phyloP scores from a whole-genome alignment of 2,329 filamentous ascomycete species.

The Colletotrichum ledebouriae region DNA sequence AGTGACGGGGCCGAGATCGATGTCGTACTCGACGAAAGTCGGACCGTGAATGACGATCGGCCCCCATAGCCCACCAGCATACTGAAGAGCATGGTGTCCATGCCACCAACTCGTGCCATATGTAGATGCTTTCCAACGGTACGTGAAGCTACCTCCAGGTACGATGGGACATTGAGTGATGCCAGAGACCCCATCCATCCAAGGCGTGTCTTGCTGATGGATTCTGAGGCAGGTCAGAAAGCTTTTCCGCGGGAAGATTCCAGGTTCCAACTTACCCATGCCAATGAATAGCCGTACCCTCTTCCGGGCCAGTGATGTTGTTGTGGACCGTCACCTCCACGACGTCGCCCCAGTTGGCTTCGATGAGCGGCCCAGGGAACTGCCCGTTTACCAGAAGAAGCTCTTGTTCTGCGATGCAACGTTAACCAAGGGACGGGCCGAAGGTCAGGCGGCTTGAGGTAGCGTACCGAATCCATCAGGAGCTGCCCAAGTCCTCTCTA shows the following conservation, averaged over 20 bases:
- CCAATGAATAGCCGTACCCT: slow-evolving; percentile 40
- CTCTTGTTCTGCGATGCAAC: slow-evolving; percentile 16
- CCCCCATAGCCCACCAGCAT: slow-evolving; percentile 69
- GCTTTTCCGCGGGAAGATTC: accelerated
- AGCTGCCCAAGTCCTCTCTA: slow-evolving; percentile 22
- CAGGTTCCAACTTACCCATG: slow-evolving; percentile 27
- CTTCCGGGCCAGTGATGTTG: slow-evolving; percentile 39
- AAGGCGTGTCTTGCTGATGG: slow-evolving; percentile 32
- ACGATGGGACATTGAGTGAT: slow-evolving; percentile 65
- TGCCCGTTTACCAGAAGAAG: slow-evolving; percentile 30
- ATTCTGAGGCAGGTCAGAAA: slow-evolving; percentile 15
- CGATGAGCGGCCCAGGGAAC: slow-evolving; percentile 32
- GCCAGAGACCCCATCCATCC: slow-evolving; percentile 66
- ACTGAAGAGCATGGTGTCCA: slow-evolving; percentile 64
- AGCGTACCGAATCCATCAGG: slow-evolving; percentile 38
- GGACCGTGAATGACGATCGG: slow-evolving; percentile 71
- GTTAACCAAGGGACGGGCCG: not conserved
- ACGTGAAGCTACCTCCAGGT: slow-evolving; percentile 65
- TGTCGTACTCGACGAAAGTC: slow-evolving; percentile 65
- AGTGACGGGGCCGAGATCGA: slow-evolving; percentile 69
- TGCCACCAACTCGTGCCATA: slow-evolving; percentile 72
- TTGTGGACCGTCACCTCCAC: slow-evolving; percentile 35
- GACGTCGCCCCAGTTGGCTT: slow-evolving; percentile 39
- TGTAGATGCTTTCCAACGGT: slow-evolving; percentile 67
- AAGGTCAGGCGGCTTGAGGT: not conserved